Evolutionary conservation across 495 filamentous ascomycete species (phyloP).

Genomic region (Mytilinidion resinicola): DNA sequence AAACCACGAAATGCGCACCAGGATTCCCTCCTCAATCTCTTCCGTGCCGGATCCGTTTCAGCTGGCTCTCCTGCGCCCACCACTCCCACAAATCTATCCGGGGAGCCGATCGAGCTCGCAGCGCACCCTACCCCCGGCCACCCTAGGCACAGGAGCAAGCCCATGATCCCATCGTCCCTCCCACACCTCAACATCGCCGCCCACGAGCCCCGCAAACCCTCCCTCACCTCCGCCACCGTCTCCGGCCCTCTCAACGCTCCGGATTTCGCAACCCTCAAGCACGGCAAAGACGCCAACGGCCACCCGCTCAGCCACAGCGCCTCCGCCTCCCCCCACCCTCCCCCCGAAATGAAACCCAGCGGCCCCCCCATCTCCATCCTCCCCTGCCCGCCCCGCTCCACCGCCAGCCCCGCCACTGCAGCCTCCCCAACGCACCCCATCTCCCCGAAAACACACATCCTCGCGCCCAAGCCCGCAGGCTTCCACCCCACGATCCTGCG

Average conservation of each 20-base stretch:
- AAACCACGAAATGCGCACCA: conserved; percentile 30
- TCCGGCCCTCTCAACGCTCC: conserved; percentile 47
- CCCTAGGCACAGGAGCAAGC: background rate
- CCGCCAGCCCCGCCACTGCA: background rate
- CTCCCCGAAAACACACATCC: background rate
- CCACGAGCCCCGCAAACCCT: conserved; percentile 9
- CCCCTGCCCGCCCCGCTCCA: background rate
- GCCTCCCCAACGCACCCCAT: background rate
- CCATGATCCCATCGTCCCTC: background rate
- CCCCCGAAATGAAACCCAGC: background rate
- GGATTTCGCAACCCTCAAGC: conserved; percentile 41
- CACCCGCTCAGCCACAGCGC: conserved; percentile 11
- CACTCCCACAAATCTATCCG: background rate
- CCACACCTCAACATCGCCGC: conserved; percentile 8
- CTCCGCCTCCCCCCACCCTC: background rate
- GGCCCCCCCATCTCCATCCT: conserved; percentile 1
- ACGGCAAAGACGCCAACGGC: conserved; percentile 26
- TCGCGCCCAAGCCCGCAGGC: background rate
- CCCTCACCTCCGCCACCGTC: conserved; percentile 42
- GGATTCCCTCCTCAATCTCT: conserved; percentile 33
- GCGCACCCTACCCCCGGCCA: conserved; percentile 23
- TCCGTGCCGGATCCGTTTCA: conserved; percentile 25
- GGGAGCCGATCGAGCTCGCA: conserved; percentile 21
- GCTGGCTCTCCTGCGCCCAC: conserved; percentile 10
- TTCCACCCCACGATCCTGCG: conserved; percentile 31